Conservation (phyloP, 768 basidiomycete species). For the Hemileccinum rubropunctum region DNA sequence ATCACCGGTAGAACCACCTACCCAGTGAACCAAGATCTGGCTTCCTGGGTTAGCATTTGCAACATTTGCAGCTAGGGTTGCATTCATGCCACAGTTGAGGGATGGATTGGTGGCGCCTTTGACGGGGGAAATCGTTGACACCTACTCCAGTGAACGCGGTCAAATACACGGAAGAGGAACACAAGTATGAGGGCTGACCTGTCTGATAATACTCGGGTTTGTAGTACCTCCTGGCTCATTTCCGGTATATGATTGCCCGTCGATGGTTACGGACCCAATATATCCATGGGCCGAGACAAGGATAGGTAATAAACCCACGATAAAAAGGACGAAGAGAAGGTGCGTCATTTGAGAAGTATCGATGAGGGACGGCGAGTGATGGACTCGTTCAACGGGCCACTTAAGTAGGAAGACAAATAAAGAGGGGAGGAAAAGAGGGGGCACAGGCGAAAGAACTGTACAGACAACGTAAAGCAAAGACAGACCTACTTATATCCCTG, state of each 20-base stretch:
- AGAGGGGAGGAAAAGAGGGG: background rate
- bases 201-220: conserved; percentile 41
- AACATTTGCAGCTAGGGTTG: conserved; percentile 45
- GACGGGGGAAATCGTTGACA: conserved; percentile 43
- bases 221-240: conserved; percentile 33
- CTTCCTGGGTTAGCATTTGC: conserved; percentile 63
- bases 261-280: conserved; percentile 27
- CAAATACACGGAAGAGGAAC: background rate
- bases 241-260: conserved; percentile 27
- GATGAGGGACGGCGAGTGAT: background rate
- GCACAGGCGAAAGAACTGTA: background rate
- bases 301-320: conserved; percentile 13
- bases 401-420: conserved; percentile 10
- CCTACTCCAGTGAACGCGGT: conserved; percentile 7
- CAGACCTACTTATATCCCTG: conserved; percentile 18
- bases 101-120: conserved; percentile 56
- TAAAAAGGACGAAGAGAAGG: conserved; percentile 9
- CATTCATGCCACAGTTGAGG: conserved; percentile 58
- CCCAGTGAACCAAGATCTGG: conserved; percentile 52
- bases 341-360: conserved; percentile 10
- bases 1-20: conserved; percentile 37
- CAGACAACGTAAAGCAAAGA: background rate
- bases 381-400: conserved; percentile 22
- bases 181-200: conserved; percentile 22
- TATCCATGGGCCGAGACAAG: conserved; percentile 33